phyloP scores from a whole-genome alignment of 1,284 basidiomycete genomes.

The Moesziomyces antarcticus region DNA sequence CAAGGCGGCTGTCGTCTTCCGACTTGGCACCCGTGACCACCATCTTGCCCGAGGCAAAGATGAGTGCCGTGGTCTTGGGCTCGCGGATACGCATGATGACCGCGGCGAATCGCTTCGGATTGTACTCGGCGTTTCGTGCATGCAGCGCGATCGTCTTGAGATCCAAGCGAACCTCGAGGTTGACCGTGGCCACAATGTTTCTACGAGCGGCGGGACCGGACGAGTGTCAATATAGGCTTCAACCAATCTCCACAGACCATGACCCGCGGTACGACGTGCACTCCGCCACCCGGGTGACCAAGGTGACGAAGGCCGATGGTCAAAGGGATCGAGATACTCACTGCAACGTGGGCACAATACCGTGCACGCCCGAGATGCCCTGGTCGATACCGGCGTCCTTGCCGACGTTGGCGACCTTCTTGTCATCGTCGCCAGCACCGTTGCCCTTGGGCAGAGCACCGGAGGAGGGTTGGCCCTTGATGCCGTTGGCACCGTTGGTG shows the following conservation, averaged over 20 bases:
- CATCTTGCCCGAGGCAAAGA: constrained; percentile 99
- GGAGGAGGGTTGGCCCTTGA: constrained; percentile 25
- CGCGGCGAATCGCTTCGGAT: constrained; percentile 99
- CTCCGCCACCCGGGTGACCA: neutral
- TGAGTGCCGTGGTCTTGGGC: constrained; percentile 98
- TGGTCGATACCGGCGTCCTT: constrained; percentile 53
- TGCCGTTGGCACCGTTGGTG: constrained; percentile 27
- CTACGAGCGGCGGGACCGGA: constrained; percentile 61
- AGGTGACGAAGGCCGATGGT: neutral
- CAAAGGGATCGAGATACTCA: constrained; percentile 52
- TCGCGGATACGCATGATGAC: constrained; percentile 99
- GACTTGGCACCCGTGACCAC: constrained; percentile 99
- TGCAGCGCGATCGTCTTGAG: constrained; percentile 98
- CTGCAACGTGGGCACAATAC: constrained; percentile 69
- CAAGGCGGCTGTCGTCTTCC: constrained; percentile 95
- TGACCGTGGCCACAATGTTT: constrained; percentile 99
- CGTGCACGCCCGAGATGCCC: constrained; percentile 65
- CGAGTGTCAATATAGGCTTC: constrained; percentile 4
- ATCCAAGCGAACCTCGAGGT: constrained; percentile 94
- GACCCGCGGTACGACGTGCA: neutral
- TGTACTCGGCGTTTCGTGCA: constrained; percentile 98
- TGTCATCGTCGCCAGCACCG: constrained; percentile 38
- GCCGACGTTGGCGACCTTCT: constrained; percentile 30
- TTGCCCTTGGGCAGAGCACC: constrained; percentile 30
- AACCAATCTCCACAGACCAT: neutral